Evolutionary conservation across 2,329 filamentous ascomycete genomes (phyloP), one percentile per base, ranked within the genome.

Genomic region (Xylaria arbuscula): DNA sequence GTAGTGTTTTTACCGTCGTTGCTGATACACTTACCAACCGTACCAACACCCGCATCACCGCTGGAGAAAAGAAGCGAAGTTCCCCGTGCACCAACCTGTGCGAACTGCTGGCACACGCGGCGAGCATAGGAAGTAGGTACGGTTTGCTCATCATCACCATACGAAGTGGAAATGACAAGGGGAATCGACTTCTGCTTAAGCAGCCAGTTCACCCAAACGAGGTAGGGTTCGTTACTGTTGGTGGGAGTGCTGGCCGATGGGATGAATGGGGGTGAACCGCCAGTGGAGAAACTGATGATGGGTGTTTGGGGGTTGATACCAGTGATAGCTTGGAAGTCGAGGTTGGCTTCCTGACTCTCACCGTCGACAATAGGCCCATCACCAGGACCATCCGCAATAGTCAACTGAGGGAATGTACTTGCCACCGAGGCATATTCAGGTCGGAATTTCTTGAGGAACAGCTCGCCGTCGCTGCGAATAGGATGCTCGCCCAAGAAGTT

Each of bases 161-260:
- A 90, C 15, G 86, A 88, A 22, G 88, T 83, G 55, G 85, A 85
- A 13, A 90, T 81, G 1, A 89, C 84, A 60, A 87, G 86, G 0
- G 88, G 88, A 13, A 88, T 74, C 22, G 82, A 76, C 15, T 78
- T 75, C 67, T 82, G 80, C 24, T 72, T 76, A 1, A 89, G 79
- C 8, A 89, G 77, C 67, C 84, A 82, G 63, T 86, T 79, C 15
- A 89, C 78, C 70, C 87, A 85, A 45, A 85, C 83, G 4, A 89
- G 77, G 70, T 87, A 89, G 0, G 88, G 88, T 76, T 89, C 87
- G 73, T 89, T 89, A 10, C 71, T 72, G 64, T 78, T 76, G 24
- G 69, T 67, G 7, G 71, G 69, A 2, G 69, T 76, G 64, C 69
- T 70, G 3, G 57, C 22, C 40, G 71, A 73, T 32, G 76, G 77